Percentiles rank a stretch among this genome's conserved stretches.
These are phyloP conservation scores for Anthracocystis setariae DNA, from an alignment of 1,284 basidiomycete genomes.

Conservation along the genomic window DNA sequence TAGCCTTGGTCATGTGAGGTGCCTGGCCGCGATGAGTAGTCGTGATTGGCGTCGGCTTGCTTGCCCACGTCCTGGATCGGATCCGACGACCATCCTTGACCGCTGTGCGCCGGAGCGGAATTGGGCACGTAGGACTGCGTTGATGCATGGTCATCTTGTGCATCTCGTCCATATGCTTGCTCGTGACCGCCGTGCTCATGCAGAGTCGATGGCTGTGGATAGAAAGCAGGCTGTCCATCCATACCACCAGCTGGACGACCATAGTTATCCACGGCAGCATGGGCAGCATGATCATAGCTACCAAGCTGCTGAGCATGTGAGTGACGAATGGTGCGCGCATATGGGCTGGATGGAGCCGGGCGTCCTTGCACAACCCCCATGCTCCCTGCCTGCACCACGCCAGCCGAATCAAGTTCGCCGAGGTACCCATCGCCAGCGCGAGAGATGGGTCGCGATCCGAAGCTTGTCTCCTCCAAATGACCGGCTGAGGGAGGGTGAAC, in stretches of 20 bases:
- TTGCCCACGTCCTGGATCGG: conserved; percentile 2
- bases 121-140: conserved; percentile 10
- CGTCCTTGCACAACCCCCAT: conserved; percentile 15
- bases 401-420: conserved; percentile 29
- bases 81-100: conserved; percentile 22
- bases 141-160: conserved; percentile 6
- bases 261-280: conserved; percentile 8
- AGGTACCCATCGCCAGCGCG: conserved; percentile 32
- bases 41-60: conserved; percentile 1
- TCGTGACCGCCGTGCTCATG: conserved; percentile 11
- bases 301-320: conserved; percentile 11
- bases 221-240: conserved; percentile 21
- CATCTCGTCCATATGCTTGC: conserved; percentile 17
- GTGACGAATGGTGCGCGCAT: conserved; percentile 15
- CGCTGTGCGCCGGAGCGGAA: conserved; percentile 4
- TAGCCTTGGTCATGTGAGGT: conserved; percentile 33
- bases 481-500: conserved; percentile 18
- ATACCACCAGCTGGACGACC: conserved; percentile 5
- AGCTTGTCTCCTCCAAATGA: conserved; percentile 17
- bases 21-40: conserved; percentile 30
- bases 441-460: conserved; percentile 32
- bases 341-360: conserved; percentile 33
- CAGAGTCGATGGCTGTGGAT: conserved; percentile 13
- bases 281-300: neutral
- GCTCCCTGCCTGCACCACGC: conserved; percentile 16